Conservation (phyloP, 768 basidiomycete species). For the Rhodotorula diobovata region DNA sequence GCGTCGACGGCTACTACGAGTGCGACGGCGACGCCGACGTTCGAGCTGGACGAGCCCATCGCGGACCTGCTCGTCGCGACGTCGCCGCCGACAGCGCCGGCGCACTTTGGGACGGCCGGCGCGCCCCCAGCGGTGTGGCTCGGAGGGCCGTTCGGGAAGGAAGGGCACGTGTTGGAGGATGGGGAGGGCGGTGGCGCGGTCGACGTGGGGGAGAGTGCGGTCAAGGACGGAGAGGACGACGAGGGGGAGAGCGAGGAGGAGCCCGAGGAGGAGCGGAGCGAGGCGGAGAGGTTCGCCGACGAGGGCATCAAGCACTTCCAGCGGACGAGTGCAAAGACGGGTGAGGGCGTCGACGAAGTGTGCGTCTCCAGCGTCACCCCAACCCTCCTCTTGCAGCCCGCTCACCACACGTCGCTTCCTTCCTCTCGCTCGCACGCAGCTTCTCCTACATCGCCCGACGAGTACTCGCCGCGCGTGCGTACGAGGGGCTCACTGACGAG, state of each 20-base stretch:
- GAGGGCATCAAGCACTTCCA: constrained; percentile 16
- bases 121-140: constrained; percentile 1
- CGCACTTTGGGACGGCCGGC: constrained; percentile 4
- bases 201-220: background rate
- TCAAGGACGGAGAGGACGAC: background rate
- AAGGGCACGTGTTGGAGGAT: background rate
- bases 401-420: background rate
- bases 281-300: background rate
- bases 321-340: constrained; percentile 23
- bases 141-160: constrained; percentile 1
- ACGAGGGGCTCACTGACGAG: background rate
- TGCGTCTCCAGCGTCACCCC: background rate
- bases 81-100: background rate
- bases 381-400: background rate
- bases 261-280: background rate
- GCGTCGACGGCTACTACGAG: background rate
- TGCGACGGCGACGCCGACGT: background rate
- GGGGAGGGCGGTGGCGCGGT: background rate
- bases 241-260: background rate
- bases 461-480: background rate
- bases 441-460: constrained; percentile 17
- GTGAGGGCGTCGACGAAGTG: constrained; percentile 23
- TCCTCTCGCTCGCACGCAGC: background rate
- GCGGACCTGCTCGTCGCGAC: constrained; percentile 11
- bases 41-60: constrained; percentile 1